These are phyloP conservation scores for Ascomycota sp. DNA, from an alignment of 2,329 filamentous ascomycete species.

Conservation along the genomic window DNA sequence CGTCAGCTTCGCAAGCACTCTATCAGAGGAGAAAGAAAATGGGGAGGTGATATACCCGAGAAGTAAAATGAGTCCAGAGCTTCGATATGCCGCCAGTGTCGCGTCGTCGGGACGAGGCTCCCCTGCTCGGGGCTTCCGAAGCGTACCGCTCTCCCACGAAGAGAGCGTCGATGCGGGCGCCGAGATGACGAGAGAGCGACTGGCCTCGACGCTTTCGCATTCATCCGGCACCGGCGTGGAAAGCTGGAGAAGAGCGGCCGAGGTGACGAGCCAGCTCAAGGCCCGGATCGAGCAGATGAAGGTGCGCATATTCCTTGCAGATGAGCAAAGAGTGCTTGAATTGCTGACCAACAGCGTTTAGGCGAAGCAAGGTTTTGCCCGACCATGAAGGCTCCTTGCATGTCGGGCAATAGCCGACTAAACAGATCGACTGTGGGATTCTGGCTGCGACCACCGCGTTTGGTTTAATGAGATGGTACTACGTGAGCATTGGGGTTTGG, in stretches of 20 bases:
- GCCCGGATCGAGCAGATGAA: conserved; percentile 98
- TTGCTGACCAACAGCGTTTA: conserved; percentile 1
- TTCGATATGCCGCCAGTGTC: conserved; percentile 26
- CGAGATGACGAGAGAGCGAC: conserved; percentile 10
- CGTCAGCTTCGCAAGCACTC: conserved; percentile 39
- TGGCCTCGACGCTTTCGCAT: conserved; percentile 14
- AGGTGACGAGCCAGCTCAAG: conserved; percentile 93
- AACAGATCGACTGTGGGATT: too few species aligned
- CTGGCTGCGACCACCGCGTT: too few species aligned
- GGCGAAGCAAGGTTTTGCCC: conserved; percentile 11
- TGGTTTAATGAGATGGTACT: too few species aligned
- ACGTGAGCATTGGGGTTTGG: too few species aligned
- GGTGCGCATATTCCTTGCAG: conserved; percentile 23
- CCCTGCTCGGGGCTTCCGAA: conserved; percentile 32
- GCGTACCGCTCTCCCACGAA: conserved; percentile 11
- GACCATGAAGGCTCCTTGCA: conserved; percentile 6
- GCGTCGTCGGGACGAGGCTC: conserved; percentile 34
- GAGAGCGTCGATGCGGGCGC: conserved; percentile 12
- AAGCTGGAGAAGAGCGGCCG: conserved; percentile 90
- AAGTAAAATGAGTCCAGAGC: conserved; percentile 31
- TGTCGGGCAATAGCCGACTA: neutral
- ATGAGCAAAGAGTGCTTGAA: too few species aligned
- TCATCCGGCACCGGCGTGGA: conserved; percentile 26
- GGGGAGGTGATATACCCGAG: conserved; percentile 25
- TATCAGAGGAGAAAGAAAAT: conserved; percentile 63